Conservation (phyloP, 495 filamentous ascomycete species). For the Hyphodiscus hymeniophilus region DNA sequence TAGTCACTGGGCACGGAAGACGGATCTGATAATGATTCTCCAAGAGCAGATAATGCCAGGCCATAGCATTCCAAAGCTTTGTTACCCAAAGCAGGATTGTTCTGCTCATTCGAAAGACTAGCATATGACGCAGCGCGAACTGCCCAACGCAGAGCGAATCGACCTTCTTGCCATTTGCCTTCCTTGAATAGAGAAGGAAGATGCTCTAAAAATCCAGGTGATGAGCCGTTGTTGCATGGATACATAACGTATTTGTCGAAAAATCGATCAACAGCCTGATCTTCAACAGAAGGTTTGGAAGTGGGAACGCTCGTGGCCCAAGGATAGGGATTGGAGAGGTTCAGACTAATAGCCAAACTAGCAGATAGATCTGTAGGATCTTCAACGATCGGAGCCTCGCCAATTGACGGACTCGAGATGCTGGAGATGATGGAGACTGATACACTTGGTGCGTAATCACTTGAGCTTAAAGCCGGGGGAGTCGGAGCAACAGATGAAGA, state of each 20-base stretch:
- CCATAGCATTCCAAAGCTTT: slow-evolving; percentile 28
- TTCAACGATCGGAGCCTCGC: not conserved
- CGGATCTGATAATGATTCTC: slow-evolving; percentile 15
- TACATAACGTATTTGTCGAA: slow-evolving; percentile 30
- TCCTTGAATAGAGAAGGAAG: slow-evolving; percentile 28
- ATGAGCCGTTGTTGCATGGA: slow-evolving; percentile 26
- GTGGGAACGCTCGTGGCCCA: slow-evolving; percentile 11
- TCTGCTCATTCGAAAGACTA: slow-evolving; percentile 20
- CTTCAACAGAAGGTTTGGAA: slow-evolving; percentile 16
- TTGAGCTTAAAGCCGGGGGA: not conserved
- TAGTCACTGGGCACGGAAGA: slow-evolving; percentile 26
- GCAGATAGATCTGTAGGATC: slow-evolving; percentile 18
- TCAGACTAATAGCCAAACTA: slow-evolving; percentile 7
- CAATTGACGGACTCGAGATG: not conserved
- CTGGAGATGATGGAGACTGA: not conserved
- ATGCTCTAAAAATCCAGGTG: slow-evolving; percentile 28
- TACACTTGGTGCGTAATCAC: not conserved
- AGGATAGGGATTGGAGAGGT: slow-evolving; percentile 3
- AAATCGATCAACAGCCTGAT: slow-evolving; percentile 23
- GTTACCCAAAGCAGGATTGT: slow-evolving; percentile 11
- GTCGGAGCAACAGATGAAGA: not conserved
- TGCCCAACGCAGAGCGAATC: slow-evolving; percentile 28
- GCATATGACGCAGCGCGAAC: slow-evolving; percentile 27
- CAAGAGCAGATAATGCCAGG: slow-evolving; percentile 24
- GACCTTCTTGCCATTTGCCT: slow-evolving; percentile 24